Evolutionary conservation across 148 eudicot genomes (phyloP), one percentile per base, ranked within the genome.

Genomic region (Cornus kousa): DNA sequence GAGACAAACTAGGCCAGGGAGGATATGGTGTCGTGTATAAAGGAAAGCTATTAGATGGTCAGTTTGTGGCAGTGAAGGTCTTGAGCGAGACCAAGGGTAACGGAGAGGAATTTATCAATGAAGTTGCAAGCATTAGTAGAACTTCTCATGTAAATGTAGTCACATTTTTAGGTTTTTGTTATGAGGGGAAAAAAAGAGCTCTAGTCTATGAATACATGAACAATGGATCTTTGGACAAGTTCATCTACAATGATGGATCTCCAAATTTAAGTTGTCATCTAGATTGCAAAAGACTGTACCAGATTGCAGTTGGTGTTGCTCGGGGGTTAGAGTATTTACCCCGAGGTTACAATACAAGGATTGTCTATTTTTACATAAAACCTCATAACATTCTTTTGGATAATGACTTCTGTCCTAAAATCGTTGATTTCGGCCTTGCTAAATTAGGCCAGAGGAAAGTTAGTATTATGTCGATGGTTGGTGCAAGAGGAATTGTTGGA

Each of bases 321-420:
- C 37, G 37, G 37, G 37, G 37, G 37, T 4, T 35, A 35, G 37
- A 83, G 80, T 87, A 83, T 80, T 70, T 85, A 71, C 88, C 83
- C 74, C 74, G 85, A 81, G 90, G 81, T 17, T 84, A 78, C 43
- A 84, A 67, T 9, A 82, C 80, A 77, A 74, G 84, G 48, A 77
- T 84, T 40, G 57, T 76, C 23, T 85, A 83, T 70, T 83, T 86
- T 40, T 84, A 87, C 81, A 87, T 87, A n/a, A 87, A 35, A 35
- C 37, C 37, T 35, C 37, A 35, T 0, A 35, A 35, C 37, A 35
- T 35, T 35, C 37, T 35, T 46, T 68, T 80, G 8, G 75, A 74
- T 10, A 76, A 23, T n/a, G 65, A 82, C 5, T 76, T 67, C 19
- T 68, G 78, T 19, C 86, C 86, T 13, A 86, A 87, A 72, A 78